phyloP scores from a whole-genome alignment of 1,284 basidiomycete species.

The Apiotrichum sp. region DNA sequence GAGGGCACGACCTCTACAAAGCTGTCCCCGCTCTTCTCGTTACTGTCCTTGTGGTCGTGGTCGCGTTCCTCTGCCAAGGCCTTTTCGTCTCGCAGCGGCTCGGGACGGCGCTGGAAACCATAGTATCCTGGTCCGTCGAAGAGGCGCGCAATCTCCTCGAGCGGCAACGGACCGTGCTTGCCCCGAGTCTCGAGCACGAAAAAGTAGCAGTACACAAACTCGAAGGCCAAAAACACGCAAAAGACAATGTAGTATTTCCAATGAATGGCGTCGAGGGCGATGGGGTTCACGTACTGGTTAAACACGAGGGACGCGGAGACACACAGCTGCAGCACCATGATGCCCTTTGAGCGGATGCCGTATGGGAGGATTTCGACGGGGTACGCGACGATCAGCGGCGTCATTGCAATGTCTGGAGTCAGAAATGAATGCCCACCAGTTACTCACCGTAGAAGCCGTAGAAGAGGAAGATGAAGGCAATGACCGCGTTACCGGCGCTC shows the following conservation, averaged over 20 bases:
- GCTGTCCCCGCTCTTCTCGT: conserved; percentile 3
- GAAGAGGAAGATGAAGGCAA: conserved; percentile 39
- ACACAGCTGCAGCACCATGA: conserved; percentile 52
- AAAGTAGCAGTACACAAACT: conserved; percentile 44
- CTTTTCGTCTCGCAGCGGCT: not conserved
- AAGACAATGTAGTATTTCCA: conserved; percentile 41
- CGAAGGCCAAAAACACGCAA: conserved; percentile 34
- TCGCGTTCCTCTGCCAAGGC: no score
- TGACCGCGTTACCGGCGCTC: conserved; percentile 11
- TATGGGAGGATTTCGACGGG: conserved; percentile 24
- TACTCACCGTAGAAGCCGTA: conserved; percentile 29
- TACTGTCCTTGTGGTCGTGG: no score
- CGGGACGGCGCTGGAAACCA: conserved; percentile 14
- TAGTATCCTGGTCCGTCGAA: conserved; percentile 20
- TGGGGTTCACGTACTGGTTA: conserved; percentile 45
- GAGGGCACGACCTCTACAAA: no score
- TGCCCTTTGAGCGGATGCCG: conserved; percentile 64
- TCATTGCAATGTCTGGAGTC: conserved; percentile 20
- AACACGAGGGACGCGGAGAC: conserved; percentile 40
- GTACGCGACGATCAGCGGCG: conserved; percentile 41
- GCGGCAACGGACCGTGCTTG: conserved; percentile 23
- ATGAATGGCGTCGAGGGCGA: conserved; percentile 27
- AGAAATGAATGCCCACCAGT: not conserved
- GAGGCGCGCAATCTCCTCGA: conserved; percentile 40
- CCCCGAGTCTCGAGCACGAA: conserved; percentile 40